Base-by-base conservation (phyloP, 305 asterid species). In the Fraxinus dipetala region DNA sequence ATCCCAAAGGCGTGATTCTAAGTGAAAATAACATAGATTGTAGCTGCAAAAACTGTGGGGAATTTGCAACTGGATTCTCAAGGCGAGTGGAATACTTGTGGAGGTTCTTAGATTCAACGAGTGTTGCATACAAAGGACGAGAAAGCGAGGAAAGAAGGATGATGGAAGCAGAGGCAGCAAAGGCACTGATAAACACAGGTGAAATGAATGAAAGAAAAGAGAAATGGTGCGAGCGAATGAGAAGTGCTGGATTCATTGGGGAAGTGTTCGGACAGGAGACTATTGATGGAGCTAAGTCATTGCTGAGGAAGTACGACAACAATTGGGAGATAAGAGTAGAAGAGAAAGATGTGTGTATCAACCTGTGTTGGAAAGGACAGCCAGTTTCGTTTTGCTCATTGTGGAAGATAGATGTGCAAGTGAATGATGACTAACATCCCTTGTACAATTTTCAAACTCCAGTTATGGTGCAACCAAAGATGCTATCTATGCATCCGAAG, bases 111-210 rank as follows among this genome's bases (percentile, higher is more conserved):
- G 97, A 94, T 38, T 90, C 97, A 0, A 88, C 93, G 1, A 94
- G 97, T 26, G 86, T 81, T 0, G 98, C 98, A 11, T 93, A 89
- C 56, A 94, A 93, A 87, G 95, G 97, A 2, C 90, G 97, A 0
- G 97, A 93, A 81, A 91, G 93, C 69, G 97, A 94, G 0, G 97
- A 93, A 82, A 88, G 98, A 85, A 88, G 89, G 88, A 93, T 94
- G 95, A 87, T 94, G 93, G 97, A 94, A 81, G 94, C 93, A 5
- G 98, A 93, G 59, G 97, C 98, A 20, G 95, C 98, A 3, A 91
- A 93, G 85, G 93, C 87, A 11, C 79, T 94, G 85, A 75, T 84
- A 34, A 89, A 87, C 61, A 59, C 5, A 18, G 92, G 90, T n/a
- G 97, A 92, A 84, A 90, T 93, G 98, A 94, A 92, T 43, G 98